phyloP scores from a whole-genome alignment of 441 rosid genomes.

The Erodium texanum region DNA sequence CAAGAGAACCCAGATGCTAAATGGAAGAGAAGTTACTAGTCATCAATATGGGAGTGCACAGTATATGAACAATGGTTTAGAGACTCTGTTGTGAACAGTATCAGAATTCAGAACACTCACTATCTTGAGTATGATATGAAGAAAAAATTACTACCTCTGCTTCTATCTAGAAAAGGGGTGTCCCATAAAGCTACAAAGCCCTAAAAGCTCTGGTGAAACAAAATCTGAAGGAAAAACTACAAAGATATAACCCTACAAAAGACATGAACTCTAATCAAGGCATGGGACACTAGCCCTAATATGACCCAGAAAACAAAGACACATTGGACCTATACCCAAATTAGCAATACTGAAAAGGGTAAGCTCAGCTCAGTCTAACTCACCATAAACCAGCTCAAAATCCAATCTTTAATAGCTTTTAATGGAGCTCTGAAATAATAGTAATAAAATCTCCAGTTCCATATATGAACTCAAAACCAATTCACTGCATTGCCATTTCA shows the following conservation, averaged over 20 bases:
- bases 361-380: slow-evolving; percentile 1
- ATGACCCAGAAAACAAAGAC: background rate
- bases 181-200: background rate
- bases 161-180: background rate
- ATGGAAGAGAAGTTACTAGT: background rate
- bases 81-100: no score
- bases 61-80: no score
- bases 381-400: slow-evolving; percentile 4
- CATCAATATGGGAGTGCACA: no score
- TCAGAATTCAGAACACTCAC: slow-evolving; percentile 17
- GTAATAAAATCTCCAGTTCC: background rate
- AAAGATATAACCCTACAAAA: background rate
- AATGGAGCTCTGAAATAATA: background rate
- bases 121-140: slow-evolving; percentile 9
- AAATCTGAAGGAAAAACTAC: background rate
- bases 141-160: background rate
- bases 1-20: background rate
- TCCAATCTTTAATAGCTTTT: background rate
- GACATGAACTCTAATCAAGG: background rate
- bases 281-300: background rate
- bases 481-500: background rate
- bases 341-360: background rate
- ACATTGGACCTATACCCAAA: background rate
- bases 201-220: background rate
- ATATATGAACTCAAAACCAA: background rate